Evolutionary conservation across 805 yeast species (phyloP).

Genomic region (Ogataea nitratoaversa): DNA sequence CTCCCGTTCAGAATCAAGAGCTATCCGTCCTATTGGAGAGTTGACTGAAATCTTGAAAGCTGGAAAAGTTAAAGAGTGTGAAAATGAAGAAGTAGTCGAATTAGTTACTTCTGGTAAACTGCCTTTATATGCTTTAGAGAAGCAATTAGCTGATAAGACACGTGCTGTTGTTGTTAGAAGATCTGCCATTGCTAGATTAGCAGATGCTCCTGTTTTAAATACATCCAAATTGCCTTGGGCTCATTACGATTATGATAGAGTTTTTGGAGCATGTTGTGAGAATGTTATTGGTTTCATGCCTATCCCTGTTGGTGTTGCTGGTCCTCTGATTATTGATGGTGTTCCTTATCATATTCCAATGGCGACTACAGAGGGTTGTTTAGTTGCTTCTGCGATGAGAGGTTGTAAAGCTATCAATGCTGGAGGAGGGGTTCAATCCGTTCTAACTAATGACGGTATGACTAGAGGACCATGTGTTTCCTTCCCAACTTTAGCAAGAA

Average conservation of each 20-base stretch:
- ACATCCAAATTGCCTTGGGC: slow-evolving; percentile 71
- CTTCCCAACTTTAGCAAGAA: slow-evolving; percentile 75
- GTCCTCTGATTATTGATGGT: slow-evolving; percentile 91
- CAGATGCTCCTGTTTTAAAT: slow-evolving; percentile 77
- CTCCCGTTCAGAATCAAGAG: slow-evolving; percentile 13
- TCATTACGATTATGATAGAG: slow-evolving; percentile 89
- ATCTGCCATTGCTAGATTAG: slow-evolving; percentile 78
- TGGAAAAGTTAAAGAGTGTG: slow-evolving; percentile 64
- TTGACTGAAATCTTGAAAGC: slow-evolving; percentile 58
- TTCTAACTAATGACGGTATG: slow-evolving; percentile 95
- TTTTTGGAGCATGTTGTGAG: slow-evolving; percentile 98
- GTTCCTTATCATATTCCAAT: slow-evolving; percentile 87
- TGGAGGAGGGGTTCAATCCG: slow-evolving; percentile 94
- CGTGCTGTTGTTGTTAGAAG: slow-evolving; percentile 95
- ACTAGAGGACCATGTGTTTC: slow-evolving; percentile 98
- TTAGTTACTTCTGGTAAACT: slow-evolving; percentile 72
- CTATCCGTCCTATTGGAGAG: slow-evolving; percentile 54
- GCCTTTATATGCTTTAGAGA: slow-evolving; percentile 92
- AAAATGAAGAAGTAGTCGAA: slow-evolving; percentile 67
- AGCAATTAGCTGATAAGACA: slow-evolving; percentile 79
- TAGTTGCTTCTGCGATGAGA: slow-evolving; percentile 97
- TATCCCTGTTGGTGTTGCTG: slow-evolving; percentile 95
- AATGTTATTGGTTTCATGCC: slow-evolving; percentile 97
- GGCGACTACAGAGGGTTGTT: slow-evolving; percentile 99
- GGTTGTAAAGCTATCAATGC: slow-evolving; percentile 97